Conservation (phyloP, 2,329 filamentous ascomycete species). For the Aspergillus unguis region DNA sequence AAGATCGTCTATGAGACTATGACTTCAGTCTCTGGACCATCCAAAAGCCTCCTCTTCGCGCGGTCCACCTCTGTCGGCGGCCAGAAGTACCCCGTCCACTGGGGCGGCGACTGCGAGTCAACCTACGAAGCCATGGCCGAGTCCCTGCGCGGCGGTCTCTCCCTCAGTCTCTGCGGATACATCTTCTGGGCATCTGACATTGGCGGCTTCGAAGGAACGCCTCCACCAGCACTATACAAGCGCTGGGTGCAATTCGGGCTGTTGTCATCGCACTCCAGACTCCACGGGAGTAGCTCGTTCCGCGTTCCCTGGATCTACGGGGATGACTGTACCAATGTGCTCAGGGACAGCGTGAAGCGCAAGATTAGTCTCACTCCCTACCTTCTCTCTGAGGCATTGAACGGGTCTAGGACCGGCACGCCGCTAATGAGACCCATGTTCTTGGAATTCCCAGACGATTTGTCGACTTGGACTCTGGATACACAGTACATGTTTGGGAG, state of each 20-base stretch:
- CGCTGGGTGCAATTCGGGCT: constrained; percentile 75
- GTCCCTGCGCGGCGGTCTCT: constrained; percentile 63
- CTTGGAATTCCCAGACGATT: constrained; percentile 68
- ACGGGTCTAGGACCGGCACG: constrained; percentile 52
- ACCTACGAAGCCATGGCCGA: constrained; percentile 72
- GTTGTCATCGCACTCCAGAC: constrained; percentile 65
- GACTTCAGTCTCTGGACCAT: constrained; percentile 49
- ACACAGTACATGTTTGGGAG: constrained; percentile 72
- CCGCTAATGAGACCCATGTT: constrained; percentile 65
- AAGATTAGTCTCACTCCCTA: constrained; percentile 60
- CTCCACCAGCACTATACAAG: constrained; percentile 68
- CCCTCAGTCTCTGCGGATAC: constrained; percentile 62
- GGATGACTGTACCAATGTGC: constrained; percentile 57
- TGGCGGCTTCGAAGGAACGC: constrained; percentile 67
- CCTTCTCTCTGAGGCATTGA: constrained; percentile 51
- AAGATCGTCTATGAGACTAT: constrained; percentile 65
- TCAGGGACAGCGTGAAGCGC: constrained; percentile 52
- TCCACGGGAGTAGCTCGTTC: constrained; percentile 68
- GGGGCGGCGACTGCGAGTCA: constrained; percentile 73
- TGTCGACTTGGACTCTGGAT: constrained; percentile 65
- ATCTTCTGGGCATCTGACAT: constrained; percentile 70
- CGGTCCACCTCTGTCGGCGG: constrained; percentile 65
- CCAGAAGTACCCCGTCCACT: constrained; percentile 66
- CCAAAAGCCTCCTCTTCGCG: constrained; percentile 64
- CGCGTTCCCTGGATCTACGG: constrained; percentile 74